phyloP scores from a whole-genome alignment of 2,329 filamentous ascomycete genomes.

The Diaporthe sp. region DNA sequence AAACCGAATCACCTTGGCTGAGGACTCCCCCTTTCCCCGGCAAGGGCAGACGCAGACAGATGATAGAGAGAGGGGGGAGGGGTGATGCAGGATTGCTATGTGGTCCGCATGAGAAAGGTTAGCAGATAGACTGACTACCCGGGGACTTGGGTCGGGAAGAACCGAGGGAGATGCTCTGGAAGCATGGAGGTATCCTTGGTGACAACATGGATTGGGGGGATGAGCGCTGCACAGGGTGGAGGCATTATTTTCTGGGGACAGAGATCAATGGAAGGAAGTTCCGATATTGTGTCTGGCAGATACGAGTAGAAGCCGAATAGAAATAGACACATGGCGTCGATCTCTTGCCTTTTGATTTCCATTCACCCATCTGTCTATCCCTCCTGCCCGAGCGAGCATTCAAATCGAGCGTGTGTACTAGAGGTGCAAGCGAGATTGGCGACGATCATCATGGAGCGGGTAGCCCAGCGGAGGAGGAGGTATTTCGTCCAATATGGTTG shows the following conservation, averaged over 20 bases:
- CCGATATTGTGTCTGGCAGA: constrained; percentile 9
- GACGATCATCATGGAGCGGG: not conserved
- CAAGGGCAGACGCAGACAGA: not conserved
- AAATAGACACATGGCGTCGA: constrained; percentile 17
- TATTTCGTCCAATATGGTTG: not conserved
- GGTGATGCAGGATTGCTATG: not conserved
- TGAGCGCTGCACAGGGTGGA: constrained; percentile 1
- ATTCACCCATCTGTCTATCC: not conserved
- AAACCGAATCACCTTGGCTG: not conserved
- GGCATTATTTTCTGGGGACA: constrained; percentile 8
- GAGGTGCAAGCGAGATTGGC: constrained; percentile 6
- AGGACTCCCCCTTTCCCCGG: not conserved
- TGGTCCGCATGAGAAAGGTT: not conserved
- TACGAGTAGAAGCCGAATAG: constrained; percentile 3
- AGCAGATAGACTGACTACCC: not conserved
- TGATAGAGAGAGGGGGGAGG: no score
- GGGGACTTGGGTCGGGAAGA: not conserved
- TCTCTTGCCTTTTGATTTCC: constrained; percentile 4
- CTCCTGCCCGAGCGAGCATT: not conserved
- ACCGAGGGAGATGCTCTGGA: not conserved
- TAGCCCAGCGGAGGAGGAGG: not conserved
- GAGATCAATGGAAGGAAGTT: not conserved
- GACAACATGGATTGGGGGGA: constrained; percentile 2
- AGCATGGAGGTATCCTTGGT: constrained; percentile 3
- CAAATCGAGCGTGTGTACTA: not conserved